Evolutionary conservation across 169 alveolate species (phyloP).

Genomic region (Cytauxzoon felis): DNA sequence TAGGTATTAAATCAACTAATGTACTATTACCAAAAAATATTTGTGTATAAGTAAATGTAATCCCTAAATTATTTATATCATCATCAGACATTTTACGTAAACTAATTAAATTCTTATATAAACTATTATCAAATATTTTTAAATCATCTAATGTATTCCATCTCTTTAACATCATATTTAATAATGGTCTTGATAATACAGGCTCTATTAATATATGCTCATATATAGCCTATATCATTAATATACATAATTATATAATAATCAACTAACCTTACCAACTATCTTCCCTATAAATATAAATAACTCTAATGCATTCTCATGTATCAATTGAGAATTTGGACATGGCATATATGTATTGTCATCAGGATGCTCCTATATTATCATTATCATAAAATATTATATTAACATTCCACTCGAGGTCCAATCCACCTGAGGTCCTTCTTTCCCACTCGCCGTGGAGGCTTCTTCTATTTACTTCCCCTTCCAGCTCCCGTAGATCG

Average conservation of each 20-base stretch:
- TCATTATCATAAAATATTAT: background rate
- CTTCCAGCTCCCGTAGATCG: too few relatives aligned
- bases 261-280: slow-evolving; percentile 87
- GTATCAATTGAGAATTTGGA: slow-evolving; percentile 55
- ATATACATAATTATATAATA: background rate
- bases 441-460: too few relatives aligned
- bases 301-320: slow-evolving; percentile 62
- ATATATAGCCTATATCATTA: slow-evolving; percentile 90
- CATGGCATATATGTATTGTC: slow-evolving; percentile 70
- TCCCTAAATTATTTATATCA: slow-evolving; percentile 41
- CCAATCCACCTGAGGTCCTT: too few relatives aligned
- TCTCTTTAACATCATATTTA: slow-evolving; percentile 79
- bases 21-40: slow-evolving; percentile 23
- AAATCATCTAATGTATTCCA: slow-evolving; percentile 82
- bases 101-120: slow-evolving; percentile 32
- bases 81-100: slow-evolving; percentile 46
- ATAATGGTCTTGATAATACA: slow-evolving; percentile 80
- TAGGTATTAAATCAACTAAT: slow-evolving; percentile 31
- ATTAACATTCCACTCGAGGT: slow-evolving; percentile 42
- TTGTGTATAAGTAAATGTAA: slow-evolving; percentile 39
- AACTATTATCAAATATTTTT: slow-evolving; percentile 66
- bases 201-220: slow-evolving; percentile 88
- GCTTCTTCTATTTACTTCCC: too few relatives aligned
- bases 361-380: slow-evolving; percentile 51
- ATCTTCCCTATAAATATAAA: slow-evolving; percentile 79